Conservation (phyloP, 2,329 filamentous ascomycete species). For the Xylaria digitata region DNA sequence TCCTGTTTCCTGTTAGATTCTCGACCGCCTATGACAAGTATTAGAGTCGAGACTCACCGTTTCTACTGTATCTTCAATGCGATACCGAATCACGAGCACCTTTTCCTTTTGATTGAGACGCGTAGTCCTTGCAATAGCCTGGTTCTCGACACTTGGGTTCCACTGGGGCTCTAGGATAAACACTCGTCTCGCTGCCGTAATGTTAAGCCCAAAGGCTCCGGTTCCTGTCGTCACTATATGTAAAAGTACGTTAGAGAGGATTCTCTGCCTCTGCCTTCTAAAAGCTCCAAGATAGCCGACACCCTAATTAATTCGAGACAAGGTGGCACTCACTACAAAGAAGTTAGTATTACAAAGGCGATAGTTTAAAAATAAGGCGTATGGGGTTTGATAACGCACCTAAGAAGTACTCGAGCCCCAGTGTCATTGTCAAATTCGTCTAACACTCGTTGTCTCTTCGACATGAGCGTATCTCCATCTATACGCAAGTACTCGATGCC, state of each 20-base stretch:
- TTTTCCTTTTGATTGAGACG: slow-evolving; percentile 58
- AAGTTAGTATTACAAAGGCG: not conserved
- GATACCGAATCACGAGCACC: slow-evolving; percentile 59
- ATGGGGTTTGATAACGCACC: not conserved
- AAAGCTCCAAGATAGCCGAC: not conserved
- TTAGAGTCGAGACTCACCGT: slow-evolving; percentile 50
- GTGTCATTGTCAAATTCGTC: slow-evolving; percentile 51
- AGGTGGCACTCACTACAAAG: slow-evolving; percentile 11
- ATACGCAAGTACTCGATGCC: slow-evolving; percentile 53
- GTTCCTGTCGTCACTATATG: slow-evolving; percentile 60
- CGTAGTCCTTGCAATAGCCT: slow-evolving; percentile 61
- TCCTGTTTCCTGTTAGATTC: slow-evolving; percentile 43
- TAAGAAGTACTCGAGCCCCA: slow-evolving; percentile 56
- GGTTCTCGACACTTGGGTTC: slow-evolving; percentile 64
- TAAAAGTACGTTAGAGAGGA: not conserved
- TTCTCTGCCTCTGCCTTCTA: not conserved
- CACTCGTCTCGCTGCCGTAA: slow-evolving; percentile 60
- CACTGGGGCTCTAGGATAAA: slow-evolving; percentile 65
- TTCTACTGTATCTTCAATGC: slow-evolving; percentile 57
- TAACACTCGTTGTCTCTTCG: slow-evolving; percentile 53
- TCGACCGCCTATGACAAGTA: slow-evolving; percentile 8
- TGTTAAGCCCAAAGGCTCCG: slow-evolving; percentile 63
- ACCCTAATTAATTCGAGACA: not conserved
- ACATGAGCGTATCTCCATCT: slow-evolving; percentile 56
- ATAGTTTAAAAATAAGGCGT: not conserved